Evolutionary conservation across 2,329 filamentous ascomycete species (phyloP), one percentile per base, ranked within the genome.

Genomic region (Leptosphaerulina australis): DNA sequence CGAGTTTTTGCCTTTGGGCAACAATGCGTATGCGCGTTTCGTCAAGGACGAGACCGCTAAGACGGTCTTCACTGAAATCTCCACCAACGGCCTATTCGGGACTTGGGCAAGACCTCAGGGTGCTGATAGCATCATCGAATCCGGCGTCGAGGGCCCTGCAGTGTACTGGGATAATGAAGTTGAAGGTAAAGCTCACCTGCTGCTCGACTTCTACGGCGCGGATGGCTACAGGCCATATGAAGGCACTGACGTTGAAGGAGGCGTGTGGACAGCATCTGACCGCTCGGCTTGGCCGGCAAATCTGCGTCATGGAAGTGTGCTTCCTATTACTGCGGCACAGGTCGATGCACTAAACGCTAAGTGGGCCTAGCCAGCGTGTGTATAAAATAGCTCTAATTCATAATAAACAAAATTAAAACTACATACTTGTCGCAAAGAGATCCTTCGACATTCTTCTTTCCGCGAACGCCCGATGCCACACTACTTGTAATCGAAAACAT

Each of bases 21-120:
- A 58, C 25, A 68, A 68, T 37, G 70, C 70, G n/a, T 83, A 79
- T 40, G 71, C 79, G 5, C 76, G 81, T 34, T 83, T 83, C 67
- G 71, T 83, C 67, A 83, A 83, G 56, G 79, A 83, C 64, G 80
- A 83, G 61, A 74, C 75, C 1, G 74, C 70, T 2, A 80, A 80
- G 54, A 77, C 74, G 0, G 79, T 83, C 17, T 83, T 80, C 50
- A 73, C 76, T 24, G 80, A 83, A 56, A 74, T 76, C 38, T 77
- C 75, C 3, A 74, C 76, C 0, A 73, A 59, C 0, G 81, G 81
- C 0, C 64, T 83, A 0, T 80, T 82, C 45, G 80, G 81, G 0
- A 76, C 70, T 1, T 83, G 80, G 79, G 78, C 76, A 0, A 70
- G 79, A 0, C 76, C 77, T 0, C 79, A 77, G 1, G 79, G 78